Evolutionary conservation across 2,329 filamentous ascomycete genomes (phyloP).

Genomic region (Cadophora sp.): DNA sequence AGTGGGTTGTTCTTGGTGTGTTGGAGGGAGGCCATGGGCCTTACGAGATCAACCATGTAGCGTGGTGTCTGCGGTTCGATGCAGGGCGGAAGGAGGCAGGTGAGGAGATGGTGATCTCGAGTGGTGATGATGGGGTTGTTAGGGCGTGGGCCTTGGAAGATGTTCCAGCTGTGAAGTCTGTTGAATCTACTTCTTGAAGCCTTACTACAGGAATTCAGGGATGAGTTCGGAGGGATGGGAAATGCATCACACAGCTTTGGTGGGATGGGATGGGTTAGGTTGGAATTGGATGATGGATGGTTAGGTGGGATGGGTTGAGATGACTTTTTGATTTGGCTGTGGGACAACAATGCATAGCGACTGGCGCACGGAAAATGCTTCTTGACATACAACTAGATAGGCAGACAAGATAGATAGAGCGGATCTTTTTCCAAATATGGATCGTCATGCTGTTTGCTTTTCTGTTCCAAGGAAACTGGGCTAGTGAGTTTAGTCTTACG

Average conservation of each 20-base stretch:
- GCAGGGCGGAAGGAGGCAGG: conserved; percentile 60
- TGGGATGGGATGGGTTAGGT: neutral
- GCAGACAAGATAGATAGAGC: neutral
- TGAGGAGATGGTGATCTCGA: conserved; percentile 89
- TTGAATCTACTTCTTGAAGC: neutral
- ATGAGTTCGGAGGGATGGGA: neutral
- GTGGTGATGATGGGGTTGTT: conserved; percentile 89
- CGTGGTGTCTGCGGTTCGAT: conserved; percentile 84
- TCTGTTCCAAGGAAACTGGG: too few relatives aligned
- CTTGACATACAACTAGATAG: neutral
- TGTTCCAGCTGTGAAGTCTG: neutral
- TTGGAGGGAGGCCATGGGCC: conserved; percentile 82
- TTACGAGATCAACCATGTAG: conserved; percentile 92
- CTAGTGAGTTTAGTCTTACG: too few relatives aligned
- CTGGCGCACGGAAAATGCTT: conserved; percentile 17
- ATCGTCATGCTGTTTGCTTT: too few relatives aligned
- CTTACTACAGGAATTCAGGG: neutral
- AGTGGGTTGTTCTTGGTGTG: conserved; percentile 77
- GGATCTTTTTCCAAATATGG: neutral
- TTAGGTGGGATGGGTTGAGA: neutral
- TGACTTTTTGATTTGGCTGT: neutral
- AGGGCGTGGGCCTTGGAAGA: conserved; percentile 75
- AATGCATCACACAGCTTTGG: neutral
- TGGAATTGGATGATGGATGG: neutral
- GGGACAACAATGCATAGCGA: conserved; percentile 24